phyloP scores from a whole-genome alignment of 164 flowering plant species.

The Berberis vulgaris region DNA sequence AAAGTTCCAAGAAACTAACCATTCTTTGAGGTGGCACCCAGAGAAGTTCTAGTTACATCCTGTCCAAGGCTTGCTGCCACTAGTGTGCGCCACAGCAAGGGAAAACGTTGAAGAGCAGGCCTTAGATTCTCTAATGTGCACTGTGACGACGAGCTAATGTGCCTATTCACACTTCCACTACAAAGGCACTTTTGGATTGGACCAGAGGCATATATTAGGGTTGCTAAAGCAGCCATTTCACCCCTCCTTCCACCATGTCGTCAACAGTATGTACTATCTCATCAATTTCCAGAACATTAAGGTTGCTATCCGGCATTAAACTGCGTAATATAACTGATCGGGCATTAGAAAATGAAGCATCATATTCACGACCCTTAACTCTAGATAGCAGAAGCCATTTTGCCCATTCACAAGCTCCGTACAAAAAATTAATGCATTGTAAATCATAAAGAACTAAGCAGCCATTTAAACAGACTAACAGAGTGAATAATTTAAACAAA shows the following conservation, averaged over 20 bases:
- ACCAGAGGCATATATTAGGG: conserved; percentile 78
- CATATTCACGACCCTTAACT: conserved; percentile 75
- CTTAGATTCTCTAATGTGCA: conserved; percentile 93
- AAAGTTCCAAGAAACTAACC: conserved; percentile 26
- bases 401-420: conserved; percentile 92
- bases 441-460: background rate
- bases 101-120: conserved; percentile 70
- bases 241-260: conserved; percentile 99
- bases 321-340: conserved; percentile 54
- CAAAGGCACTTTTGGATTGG: conserved; percentile 77
- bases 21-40: conserved; percentile 35
- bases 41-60: conserved; percentile 37
- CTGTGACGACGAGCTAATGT: conserved; percentile 62
- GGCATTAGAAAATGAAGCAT: conserved; percentile 87
- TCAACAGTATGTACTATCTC: conserved; percentile 76
- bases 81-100: conserved; percentile 79
- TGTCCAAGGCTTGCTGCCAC: conserved; percentile 76
- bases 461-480: background rate
- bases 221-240: conserved; percentile 94
- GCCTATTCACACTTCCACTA: conserved; percentile 79
- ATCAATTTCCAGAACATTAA: conserved; percentile 48
- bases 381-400: conserved; percentile 80
- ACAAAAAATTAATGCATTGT: conserved; percentile 11
- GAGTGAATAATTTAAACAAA: background rate
- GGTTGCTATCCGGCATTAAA: conserved; percentile 31